Evolutionary conservation across 495 filamentous ascomycete genomes (phyloP).

Genomic region (Tuber microsphaerosporum): DNA sequence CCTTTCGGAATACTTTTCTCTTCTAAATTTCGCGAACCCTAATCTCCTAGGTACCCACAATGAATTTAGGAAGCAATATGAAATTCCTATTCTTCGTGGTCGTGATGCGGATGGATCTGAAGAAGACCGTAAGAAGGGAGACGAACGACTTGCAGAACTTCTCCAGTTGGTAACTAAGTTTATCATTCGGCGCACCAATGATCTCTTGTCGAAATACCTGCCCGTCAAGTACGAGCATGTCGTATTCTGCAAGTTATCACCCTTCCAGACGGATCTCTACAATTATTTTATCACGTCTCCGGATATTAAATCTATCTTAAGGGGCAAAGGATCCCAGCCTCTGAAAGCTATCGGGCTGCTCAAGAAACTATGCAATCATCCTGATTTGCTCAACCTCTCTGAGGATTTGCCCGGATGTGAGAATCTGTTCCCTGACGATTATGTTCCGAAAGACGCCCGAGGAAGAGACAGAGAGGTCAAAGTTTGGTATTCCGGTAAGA

Average conservation of each 20-base stretch:
- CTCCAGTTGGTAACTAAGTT: slow-evolving; percentile 89
- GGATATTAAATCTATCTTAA: slow-evolving; percentile 82
- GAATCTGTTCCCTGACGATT: slow-evolving; percentile 75
- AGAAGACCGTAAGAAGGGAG: slow-evolving; percentile 70
- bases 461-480: slow-evolving; percentile 80
- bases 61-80: slow-evolving; percentile 92
- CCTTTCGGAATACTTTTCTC: slow-evolving; percentile 90
- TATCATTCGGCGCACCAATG: slow-evolving; percentile 96
- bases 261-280: slow-evolving; percentile 88
- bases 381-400: slow-evolving; percentile 79
- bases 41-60: slow-evolving; percentile 77
- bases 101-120: slow-evolving; percentile 87
- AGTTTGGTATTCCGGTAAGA: slow-evolving; percentile 95
- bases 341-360: slow-evolving; percentile 92
- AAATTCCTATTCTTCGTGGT: slow-evolving; percentile 84
- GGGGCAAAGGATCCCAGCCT: slow-evolving; percentile 92
- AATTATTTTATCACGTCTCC: slow-evolving; percentile 95
- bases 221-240: slow-evolving; percentile 99
- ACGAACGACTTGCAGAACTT: slow-evolving; percentile 75
- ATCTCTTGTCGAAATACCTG: slow-evolving; percentile 95
- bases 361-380: slow-evolving; percentile 98
- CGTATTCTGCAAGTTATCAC: slow-evolving; percentile 95
- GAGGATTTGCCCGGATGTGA: slow-evolving; percentile 85
- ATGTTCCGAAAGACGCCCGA: slow-evolving; percentile 73
- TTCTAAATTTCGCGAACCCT: slow-evolving; percentile 95